phyloP scores from a whole-genome alignment of 2,329 filamentous ascomycete genomes.

The Aspergillus fructus region DNA sequence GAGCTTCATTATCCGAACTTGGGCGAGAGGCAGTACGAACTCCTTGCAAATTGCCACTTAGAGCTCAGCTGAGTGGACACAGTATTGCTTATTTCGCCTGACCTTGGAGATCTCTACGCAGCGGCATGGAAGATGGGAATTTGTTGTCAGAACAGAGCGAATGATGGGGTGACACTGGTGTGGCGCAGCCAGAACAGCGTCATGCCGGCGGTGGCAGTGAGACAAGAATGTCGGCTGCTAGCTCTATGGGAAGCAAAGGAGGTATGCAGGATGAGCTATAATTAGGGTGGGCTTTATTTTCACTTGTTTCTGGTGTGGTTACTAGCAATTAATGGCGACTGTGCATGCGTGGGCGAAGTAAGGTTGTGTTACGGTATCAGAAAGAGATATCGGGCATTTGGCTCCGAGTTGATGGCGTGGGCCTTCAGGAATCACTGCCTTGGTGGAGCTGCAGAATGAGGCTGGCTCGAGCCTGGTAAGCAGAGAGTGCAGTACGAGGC shows the following conservation, averaged over 20 bases:
- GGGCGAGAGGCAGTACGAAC: background rate
- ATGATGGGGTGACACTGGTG: background rate
- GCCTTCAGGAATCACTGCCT: background rate
- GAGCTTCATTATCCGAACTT: background rate
- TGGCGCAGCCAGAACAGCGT: constrained; percentile 9
- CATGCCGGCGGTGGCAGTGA: constrained; percentile 12
- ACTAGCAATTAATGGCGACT: background rate
- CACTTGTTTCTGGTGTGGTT: background rate
- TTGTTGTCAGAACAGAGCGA: background rate
- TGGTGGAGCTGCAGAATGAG: background rate
- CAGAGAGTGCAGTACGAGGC: background rate
- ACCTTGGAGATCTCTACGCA: background rate
- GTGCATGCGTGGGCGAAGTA: background rate
- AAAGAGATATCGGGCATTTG: no score
- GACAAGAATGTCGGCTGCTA: background rate
- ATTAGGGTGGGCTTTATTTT: constrained; percentile 5
- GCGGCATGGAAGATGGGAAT: background rate
- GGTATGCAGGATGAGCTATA: constrained; percentile 9
- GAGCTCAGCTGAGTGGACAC: background rate
- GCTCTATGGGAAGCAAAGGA: background rate
- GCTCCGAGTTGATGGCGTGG: background rate
- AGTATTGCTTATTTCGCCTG: background rate
- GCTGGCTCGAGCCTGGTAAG: background rate
- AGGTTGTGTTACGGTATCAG: background rate
- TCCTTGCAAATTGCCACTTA: background rate